Evolutionary conservation across 257 asterid genomes (phyloP).

Genomic region (Solanum chiquidenum): DNA sequence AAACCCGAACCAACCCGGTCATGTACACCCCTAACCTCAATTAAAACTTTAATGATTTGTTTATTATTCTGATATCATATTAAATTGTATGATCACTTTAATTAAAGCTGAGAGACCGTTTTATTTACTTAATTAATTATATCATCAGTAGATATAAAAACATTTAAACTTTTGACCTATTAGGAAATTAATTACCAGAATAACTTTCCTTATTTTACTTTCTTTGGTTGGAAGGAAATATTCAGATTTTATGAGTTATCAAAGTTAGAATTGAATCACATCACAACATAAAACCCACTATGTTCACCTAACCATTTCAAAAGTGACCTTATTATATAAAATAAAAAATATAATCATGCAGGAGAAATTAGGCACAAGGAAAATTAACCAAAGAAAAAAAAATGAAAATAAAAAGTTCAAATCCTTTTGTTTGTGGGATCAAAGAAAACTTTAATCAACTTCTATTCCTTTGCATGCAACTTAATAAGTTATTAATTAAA

Average conservation of each 20-base stretch:
- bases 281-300: background rate
- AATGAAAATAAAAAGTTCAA: background rate
- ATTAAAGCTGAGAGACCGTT: background rate
- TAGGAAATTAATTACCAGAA: background rate
- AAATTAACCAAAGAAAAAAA: background rate
- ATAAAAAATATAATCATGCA: background rate
- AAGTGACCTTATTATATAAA: background rate
- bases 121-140: background rate
- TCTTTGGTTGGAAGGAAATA: background rate
- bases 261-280: background rate
- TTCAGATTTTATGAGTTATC: background rate
- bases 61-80: background rate
- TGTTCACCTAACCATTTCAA: background rate
- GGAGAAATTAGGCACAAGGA: background rate
- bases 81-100: background rate
- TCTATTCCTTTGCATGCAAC: background rate
- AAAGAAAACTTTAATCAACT: background rate
- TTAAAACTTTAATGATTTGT: too few species aligned
- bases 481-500: slow-evolving; percentile 5
- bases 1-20: too few species aligned
- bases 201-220: background rate
- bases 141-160: background rate
- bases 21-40: too few species aligned
- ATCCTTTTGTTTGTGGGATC: background rate
- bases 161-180: background rate